Evolutionary conservation across 441 rosid genomes (phyloP).

Genomic region (Biscutella auriculata): DNA sequence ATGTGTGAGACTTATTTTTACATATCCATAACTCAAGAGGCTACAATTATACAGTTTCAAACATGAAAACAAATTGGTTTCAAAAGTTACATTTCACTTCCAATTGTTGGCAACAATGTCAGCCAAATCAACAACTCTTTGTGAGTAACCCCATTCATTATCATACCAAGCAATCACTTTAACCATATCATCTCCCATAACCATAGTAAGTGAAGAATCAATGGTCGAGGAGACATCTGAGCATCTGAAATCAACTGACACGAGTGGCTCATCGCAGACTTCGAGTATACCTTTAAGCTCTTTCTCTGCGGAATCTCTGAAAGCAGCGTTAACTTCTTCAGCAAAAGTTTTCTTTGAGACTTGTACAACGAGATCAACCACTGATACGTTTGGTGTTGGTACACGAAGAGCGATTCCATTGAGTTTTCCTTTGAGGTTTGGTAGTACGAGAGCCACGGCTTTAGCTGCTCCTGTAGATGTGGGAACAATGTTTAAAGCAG

Average conservation of each 20-base stretch:
- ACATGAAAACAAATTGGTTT: no score
- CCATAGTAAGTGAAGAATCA: slow-evolving; percentile 73
- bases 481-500: slow-evolving; percentile 88
- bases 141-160: slow-evolving; percentile 91
- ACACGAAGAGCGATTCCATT: slow-evolving; percentile 94
- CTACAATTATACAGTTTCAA: no score
- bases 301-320: slow-evolving; percentile 69
- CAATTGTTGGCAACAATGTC: slow-evolving; percentile 74
- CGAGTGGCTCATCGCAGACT: slow-evolving; percentile 84
- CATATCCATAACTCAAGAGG: no score
- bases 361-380: slow-evolving; percentile 86
- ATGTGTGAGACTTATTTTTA: no score
- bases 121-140: slow-evolving; percentile 84
- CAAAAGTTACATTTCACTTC: no score
- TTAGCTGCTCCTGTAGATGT: slow-evolving; percentile 95
- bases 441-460: slow-evolving; percentile 92
- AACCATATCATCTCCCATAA: slow-evolving; percentile 91
- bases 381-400: slow-evolving; percentile 91
- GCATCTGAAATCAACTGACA: slow-evolving; percentile 82
- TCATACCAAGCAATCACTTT: slow-evolving; percentile 93
- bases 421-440: slow-evolving; percentile 79
- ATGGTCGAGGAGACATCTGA: slow-evolving; percentile 67
- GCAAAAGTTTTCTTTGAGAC: slow-evolving; percentile 87
- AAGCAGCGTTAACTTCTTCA: slow-evolving; percentile 87
- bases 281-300: slow-evolving; percentile 66